These are phyloP conservation scores for Sporothrix euskadiensis DNA, from an alignment of 2,329 filamentous ascomycete species.

Conservation along the genomic window DNA sequence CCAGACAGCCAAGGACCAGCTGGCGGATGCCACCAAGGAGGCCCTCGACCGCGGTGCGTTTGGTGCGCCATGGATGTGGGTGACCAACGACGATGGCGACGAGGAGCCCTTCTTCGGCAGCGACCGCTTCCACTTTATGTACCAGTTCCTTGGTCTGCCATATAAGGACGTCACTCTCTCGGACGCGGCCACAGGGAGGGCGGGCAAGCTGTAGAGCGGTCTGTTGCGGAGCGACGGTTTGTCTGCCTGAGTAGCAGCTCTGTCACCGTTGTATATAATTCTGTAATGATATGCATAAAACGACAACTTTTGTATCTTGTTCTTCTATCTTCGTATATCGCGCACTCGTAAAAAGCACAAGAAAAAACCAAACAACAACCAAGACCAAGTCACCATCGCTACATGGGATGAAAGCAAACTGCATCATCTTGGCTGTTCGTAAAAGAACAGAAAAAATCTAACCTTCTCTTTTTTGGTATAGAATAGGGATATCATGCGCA, in stretches of 20 bases:
- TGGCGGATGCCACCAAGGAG: constrained; percentile 59
- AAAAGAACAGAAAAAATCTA: constrained; percentile 17
- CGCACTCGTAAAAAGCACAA: neutral
- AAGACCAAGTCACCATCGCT: neutral
- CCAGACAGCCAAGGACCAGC: constrained; percentile 45
- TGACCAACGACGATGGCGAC: constrained; percentile 57
- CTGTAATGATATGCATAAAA: neutral
- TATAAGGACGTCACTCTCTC: constrained; percentile 51
- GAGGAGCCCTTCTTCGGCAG: constrained; percentile 75
- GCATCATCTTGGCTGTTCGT: neutral
- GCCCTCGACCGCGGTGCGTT: constrained; percentile 69
- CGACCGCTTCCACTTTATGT: constrained; percentile 70
- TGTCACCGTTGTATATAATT: neutral
- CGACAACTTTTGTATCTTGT: constrained; percentile 11
- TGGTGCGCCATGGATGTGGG: constrained; percentile 76
- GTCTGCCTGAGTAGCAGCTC: neutral
- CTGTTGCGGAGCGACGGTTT: neutral
- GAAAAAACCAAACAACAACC: neutral
- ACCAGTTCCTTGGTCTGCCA: constrained; percentile 63
- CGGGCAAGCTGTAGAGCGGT: neutral
- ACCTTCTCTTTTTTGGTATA: constrained; percentile 26
- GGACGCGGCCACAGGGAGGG: neutral
- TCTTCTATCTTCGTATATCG: constrained; percentile 3
- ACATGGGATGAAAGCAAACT: neutral
- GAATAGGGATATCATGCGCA: constrained; percentile 32